Base-by-base conservation (phyloP, 1,139 yeast genomes). In the Candida tunisiensis region DNA sequence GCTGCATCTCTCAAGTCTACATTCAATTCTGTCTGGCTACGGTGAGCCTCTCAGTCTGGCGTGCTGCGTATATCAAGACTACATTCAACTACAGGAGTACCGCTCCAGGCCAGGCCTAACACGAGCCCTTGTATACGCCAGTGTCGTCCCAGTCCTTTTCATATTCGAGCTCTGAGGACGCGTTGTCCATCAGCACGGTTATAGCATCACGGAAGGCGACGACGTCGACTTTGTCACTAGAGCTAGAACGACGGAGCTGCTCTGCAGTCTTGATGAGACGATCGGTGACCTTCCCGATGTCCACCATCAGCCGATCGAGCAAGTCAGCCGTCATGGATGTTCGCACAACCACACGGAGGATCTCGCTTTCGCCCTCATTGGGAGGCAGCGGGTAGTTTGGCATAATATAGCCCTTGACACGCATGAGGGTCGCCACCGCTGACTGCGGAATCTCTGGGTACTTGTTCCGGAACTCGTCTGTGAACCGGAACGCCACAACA, bases 351-450 rank as follows among this genome's bases (percentile, higher is more conserved):
- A 83, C 83, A 47, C 95, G 67, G 38, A 83, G 60, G 32, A 82
- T 75, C 50, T 83, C 93, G 22, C 51, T 46, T 23, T 55, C 44
- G 23, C 57, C 60, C 28, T 57, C 61, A 21, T 46, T 42, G 16
- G 78, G 73, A 19, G 94, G 92, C 41, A 83, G 63, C 35, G 75
- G 83, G 53, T 83, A 83, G 60, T 83, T 83, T 35, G 95, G 95
- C 34, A 83, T 65, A 47, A 83, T 83, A 65, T 75, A 83, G 5
- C 93, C 93, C 45, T 74, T 72, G 50, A 69, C 70, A 49, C 94
- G 68, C 44, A 83, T 59, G 47, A 82, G 50, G 12, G 74, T 60
- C 1, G 93, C 73, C 22, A 83, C 50, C 32, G 80, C 63, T 16
- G 74, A 65, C 52, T 83, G 95, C n/a, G 93, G 93, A 31, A 83